Evolutionary conservation across 306 rosid species (phyloP), one percentile per base, ranked within the genome.

Genomic region (Pyrus pyrifolia): DNA sequence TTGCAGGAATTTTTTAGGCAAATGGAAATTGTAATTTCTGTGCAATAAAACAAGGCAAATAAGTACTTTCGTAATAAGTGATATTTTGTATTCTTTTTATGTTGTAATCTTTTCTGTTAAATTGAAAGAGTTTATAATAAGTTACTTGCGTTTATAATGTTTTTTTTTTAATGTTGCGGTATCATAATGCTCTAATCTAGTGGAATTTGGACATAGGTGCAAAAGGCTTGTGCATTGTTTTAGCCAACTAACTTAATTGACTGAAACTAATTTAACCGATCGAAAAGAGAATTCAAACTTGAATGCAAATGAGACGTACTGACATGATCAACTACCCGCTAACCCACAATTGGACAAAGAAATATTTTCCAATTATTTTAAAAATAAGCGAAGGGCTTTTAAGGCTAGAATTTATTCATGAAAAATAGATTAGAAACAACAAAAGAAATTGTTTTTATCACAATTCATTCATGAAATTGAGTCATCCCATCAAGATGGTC

Each of bases 21-120:
- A 35, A 46, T 71, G 75, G 80, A 35, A 83, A 52, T 61, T 71
- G 72, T 67, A 80, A 35, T 52, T 45, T 35, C 18, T 72, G 51
- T 61, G 27, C 64, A 81, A 52, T 55, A 55, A 22, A 42, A 42
- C 0, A 61, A 61, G 11, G 18, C 7, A 30, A 61, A 6, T 2
- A 61, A 13, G 7, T 5, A 27, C 21, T 6, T 27, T 27, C 11
- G 27, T 11, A 11, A 22, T 0, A 58, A 58, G 63, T 58, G 27
- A 4, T n/a, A 23, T n/a, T n/a, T 57, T 22, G 25, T 57, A n/a
- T 57, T 57, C 25, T n/a, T 19, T 17, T 51, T 57, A 57, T 58
- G 6, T 4, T 58, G 11, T 11, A 58, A 3, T 22, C 21, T 58
- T 58, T 10, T 23, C 63, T 58, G 0, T n/a, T 22, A 5, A 58